phyloP scores from a whole-genome alignment of 2,329 filamentous ascomycete species.

The Hymenoscyphus infarciens region DNA sequence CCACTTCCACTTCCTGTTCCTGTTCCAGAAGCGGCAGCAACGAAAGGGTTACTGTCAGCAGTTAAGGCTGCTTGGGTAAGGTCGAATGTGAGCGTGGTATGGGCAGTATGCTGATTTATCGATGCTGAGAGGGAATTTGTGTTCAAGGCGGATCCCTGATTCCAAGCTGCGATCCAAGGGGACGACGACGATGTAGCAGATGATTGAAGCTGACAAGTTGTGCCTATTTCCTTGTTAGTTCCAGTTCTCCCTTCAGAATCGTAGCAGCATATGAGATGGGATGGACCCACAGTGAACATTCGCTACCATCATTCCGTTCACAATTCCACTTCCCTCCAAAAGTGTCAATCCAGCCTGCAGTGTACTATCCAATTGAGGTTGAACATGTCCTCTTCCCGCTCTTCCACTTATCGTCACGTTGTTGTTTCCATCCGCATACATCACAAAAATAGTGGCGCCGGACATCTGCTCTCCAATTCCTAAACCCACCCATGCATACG shows the following conservation, averaged over 20 bases:
- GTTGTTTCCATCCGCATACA: slow-evolving; percentile 50
- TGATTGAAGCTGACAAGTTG: slow-evolving; percentile 23
- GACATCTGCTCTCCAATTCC: slow-evolving; percentile 54
- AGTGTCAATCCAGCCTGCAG: slow-evolving; percentile 37
- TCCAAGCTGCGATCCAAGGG: slow-evolving; percentile 33
- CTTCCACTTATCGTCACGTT: slow-evolving; percentile 55
- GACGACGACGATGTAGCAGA: slow-evolving; percentile 21
- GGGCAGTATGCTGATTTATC: slow-evolving; percentile 24
- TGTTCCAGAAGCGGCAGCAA: slow-evolving; percentile 9
- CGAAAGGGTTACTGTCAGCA: slow-evolving; percentile 29
- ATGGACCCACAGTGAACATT: slow-evolving; percentile 49
- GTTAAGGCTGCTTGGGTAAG: slow-evolving; percentile 26
- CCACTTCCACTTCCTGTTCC: neutral
- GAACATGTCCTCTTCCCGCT: slow-evolving; percentile 40
- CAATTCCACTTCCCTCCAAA: slow-evolving; percentile 48
- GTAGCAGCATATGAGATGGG: neutral
- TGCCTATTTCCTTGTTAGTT: slow-evolving; percentile 21
- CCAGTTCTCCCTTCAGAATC: neutral
- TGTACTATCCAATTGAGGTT: slow-evolving; percentile 43
- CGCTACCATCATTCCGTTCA: slow-evolving; percentile 51
- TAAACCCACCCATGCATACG: slow-evolving; percentile 53
- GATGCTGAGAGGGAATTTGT: slow-evolving; percentile 16
- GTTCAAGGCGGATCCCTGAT: slow-evolving; percentile 24
- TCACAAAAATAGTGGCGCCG: slow-evolving; percentile 55
- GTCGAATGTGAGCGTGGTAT: slow-evolving; percentile 25